Evolutionary conservation across 306 rosid genomes (phyloP).

Genomic region (Delonix regia): DNA sequence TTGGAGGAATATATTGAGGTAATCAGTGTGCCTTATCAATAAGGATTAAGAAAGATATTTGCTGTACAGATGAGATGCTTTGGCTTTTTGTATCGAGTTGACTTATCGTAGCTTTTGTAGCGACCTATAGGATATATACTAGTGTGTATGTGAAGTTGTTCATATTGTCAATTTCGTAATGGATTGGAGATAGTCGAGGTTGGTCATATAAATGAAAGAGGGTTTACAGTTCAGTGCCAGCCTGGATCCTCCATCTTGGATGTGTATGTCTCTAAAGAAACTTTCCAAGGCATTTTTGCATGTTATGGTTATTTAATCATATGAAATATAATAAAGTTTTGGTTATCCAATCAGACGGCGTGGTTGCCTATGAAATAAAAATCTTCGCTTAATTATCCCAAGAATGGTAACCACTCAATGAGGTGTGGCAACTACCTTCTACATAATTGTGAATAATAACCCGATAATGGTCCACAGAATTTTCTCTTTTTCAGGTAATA

Average conservation of each 20-base stretch:
- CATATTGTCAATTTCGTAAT: slow-evolving; percentile 8
- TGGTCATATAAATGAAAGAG: slow-evolving; percentile 4
- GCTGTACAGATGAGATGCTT: slow-evolving; percentile 41
- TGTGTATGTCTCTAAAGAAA: too few relatives aligned
- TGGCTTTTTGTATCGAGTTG: slow-evolving; percentile 28
- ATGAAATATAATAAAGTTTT: background rate
- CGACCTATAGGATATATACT: background rate
- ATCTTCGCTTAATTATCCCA: background rate
- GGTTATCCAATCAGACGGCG: background rate
- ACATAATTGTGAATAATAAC: too few relatives aligned
- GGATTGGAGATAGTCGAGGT: slow-evolving; percentile 1
- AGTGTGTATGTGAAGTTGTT: background rate
- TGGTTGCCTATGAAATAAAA: background rate
- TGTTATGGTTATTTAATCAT: too few relatives aligned
- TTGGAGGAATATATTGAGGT: background rate
- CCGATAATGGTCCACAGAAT: too few relatives aligned
- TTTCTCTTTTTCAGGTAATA: too few relatives aligned
- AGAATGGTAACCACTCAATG: too few relatives aligned
- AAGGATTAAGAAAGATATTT: too few relatives aligned
- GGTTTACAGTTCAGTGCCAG: background rate
- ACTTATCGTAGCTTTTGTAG: slow-evolving; percentile 8
- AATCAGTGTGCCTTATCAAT: slow-evolving; percentile 7
- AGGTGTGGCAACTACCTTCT: too few relatives aligned
- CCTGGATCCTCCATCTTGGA: background rate
- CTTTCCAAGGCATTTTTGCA: too few relatives aligned